A percentile compares a stretch with the other conserved stretches of the same genome.
Evolutionary conservation across 768 basidiomycete species (phyloP).

Genomic region (Psilocybe cubensis): DNA sequence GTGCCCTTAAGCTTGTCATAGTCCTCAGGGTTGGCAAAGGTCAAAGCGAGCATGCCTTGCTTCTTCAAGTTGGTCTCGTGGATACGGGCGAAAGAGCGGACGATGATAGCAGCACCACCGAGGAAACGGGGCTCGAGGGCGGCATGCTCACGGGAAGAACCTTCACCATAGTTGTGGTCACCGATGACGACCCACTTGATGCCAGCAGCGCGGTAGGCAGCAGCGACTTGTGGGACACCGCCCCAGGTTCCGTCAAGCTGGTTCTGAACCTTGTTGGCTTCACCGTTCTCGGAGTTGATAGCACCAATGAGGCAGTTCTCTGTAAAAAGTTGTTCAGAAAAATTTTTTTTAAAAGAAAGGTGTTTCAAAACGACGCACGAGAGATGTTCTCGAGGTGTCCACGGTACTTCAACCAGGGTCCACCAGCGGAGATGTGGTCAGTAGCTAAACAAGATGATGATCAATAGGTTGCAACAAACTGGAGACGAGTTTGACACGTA

Average conservation of each 20-base stretch:
- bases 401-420: constrained; percentile 99
- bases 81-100: constrained; percentile 96
- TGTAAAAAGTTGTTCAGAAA: constrained; percentile 29
- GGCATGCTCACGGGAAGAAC: constrained; percentile 97
- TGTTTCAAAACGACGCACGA: constrained; percentile 48
- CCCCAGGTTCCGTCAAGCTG: constrained; percentile 85
- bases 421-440: constrained; percentile 96
- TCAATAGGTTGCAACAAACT: constrained; percentile 3
- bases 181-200: constrained; percentile 98
- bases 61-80: constrained; percentile 99
- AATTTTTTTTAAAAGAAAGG: neutral
- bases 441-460: constrained; percentile 52
- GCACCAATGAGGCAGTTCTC: constrained; percentile 98
- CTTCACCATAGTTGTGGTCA: constrained; percentile 96
- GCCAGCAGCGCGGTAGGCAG: constrained; percentile 85
- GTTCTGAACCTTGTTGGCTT: constrained; percentile 96
- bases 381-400: constrained; percentile 99
- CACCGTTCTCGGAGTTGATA: constrained; percentile 92
- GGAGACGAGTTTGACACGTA: constrained; percentile 40
- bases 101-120: constrained; percentile 94
- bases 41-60: constrained; percentile 98
- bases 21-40: constrained; percentile 89
- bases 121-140: constrained; percentile 95
- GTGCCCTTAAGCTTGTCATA: constrained; percentile 90
- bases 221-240: constrained; percentile 83